Evolutionary conservation across 2,329 filamentous ascomycete genomes (phyloP).

Genomic region (Exophiala sideris): DNA sequence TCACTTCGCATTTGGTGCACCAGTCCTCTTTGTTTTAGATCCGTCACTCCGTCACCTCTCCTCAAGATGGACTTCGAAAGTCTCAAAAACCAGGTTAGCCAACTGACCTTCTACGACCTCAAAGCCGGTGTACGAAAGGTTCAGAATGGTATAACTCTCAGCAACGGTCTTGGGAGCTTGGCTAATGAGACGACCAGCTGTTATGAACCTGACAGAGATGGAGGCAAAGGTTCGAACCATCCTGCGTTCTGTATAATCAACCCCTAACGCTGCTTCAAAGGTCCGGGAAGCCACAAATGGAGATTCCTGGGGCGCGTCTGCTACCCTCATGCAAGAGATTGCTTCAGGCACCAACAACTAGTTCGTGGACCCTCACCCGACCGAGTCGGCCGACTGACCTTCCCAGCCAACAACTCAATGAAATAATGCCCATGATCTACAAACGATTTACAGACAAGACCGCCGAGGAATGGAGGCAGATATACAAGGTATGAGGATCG

Average conservation of each 20-base stretch:
- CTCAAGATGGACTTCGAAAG: slow-evolving; percentile 76
- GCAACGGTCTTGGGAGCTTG: background rate
- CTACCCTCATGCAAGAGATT: slow-evolving; percentile 92
- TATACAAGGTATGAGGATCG: slow-evolving; percentile 74
- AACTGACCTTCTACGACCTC: slow-evolving; percentile 89
- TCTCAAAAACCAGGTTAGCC: slow-evolving; percentile 81
- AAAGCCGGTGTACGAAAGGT: slow-evolving; percentile 94
- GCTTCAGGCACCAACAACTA: slow-evolving; percentile 97
- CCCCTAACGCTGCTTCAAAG: slow-evolving; percentile 40
- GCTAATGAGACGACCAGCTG: slow-evolving; percentile 54
- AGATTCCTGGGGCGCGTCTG: slow-evolving; percentile 89
- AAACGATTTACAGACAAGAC: slow-evolving; percentile 98
- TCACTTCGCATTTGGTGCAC: background rate
- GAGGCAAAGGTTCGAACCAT: slow-evolving; percentile 58
- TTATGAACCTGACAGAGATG: slow-evolving; percentile 98
- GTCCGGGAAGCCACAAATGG: slow-evolving; percentile 98
- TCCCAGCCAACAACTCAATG: slow-evolving; percentile 81
- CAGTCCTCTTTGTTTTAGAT: background rate
- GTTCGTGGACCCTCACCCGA: slow-evolving; percentile 54
- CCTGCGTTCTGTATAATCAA: no score
- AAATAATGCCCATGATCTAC: slow-evolving; percentile 99
- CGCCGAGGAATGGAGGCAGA: slow-evolving; percentile 97
- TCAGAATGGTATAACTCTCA: slow-evolving; percentile 73
- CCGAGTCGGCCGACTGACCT: slow-evolving; percentile 5
- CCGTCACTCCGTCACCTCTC: background rate